Evolutionary conservation across 441 rosid species (phyloP), one percentile per base, ranked within the genome.

Genomic region (Croton setiger): DNA sequence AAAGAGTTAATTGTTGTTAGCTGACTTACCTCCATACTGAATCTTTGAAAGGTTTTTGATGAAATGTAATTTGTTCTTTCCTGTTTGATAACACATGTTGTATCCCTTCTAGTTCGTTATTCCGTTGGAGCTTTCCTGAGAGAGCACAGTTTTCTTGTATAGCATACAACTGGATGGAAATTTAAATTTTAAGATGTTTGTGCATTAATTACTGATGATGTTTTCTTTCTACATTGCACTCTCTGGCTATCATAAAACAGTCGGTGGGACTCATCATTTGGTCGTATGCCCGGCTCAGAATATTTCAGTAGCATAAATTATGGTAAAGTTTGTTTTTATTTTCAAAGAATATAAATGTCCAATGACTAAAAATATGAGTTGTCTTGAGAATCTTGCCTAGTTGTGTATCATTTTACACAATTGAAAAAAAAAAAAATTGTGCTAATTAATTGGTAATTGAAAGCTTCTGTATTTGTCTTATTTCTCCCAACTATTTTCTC

Each of bases 201-300:
- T 48, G 35, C 17, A 15, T 37, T 21, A 27, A 74, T 55, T 49
- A 48, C 48, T 63, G 61, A 52, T 74, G 57, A 70, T 63, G 15
- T 54, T 45, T 4, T 21, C 54, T 54, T 68, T 66, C 70, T 41
- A 67, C 35, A 64, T 74, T 72, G 21, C 53, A 60, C 56, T 79
- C 48, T 74, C 33, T 49, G 72, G 76, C 70, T 66, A 63, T 75
- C 20, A 20, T 60, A 33, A 72, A 75, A 71, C 82, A 86, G 91
- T 74, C 84, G 92, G 72, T 92, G 96, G 97, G 97, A 90, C 43
- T 85, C 96, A 58, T 86, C 99, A 66, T 71, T 82, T 61, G 79
- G 90, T 70, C 94, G 92, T 67, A 72, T 80, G 85, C 81, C 93
- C 49, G 94, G 91, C 77, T 80, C 99, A 74, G 96, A 88, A 63